phyloP scores from a whole-genome alignment of 73 alveolate species.

The Symbiodinium natans region DNA sequence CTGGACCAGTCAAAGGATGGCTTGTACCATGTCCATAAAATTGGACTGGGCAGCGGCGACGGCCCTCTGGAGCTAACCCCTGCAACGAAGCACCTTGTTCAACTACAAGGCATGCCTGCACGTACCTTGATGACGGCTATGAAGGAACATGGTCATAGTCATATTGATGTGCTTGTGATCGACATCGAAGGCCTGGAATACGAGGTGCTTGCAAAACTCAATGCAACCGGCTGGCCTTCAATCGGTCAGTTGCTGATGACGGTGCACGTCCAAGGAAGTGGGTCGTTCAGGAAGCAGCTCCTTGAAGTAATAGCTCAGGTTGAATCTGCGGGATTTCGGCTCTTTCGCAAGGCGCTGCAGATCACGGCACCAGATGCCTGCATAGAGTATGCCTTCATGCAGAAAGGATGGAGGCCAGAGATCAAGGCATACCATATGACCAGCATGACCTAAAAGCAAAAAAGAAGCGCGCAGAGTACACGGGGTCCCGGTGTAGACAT shows the following conservation, averaged over 20 bases:
- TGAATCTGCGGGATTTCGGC: not conserved
- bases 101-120: not conserved
- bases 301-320: not conserved
- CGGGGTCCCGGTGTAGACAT: no score
- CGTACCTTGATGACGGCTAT: not conserved
- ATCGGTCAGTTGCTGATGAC: not conserved
- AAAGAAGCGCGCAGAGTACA: no score
- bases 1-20: not conserved
- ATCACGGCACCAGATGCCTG: not conserved
- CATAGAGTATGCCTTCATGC: not conserved
- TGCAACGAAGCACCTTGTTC: not conserved
- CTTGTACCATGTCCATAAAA: not conserved
- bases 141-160: not conserved
- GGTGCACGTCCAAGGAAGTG: not conserved
- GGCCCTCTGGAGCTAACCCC: not conserved
- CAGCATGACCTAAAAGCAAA: no score
- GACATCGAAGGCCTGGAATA: not conserved
- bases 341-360: not conserved
- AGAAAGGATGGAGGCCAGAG: not conserved
- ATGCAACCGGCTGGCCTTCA: not conserved
- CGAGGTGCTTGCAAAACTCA: not conserved
- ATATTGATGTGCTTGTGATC: not conserved
- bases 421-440: not conserved
- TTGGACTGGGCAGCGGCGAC: not conserved
- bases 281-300: not conserved